Evolutionary conservation across 768 basidiomycete genomes (phyloP), one percentile per base, ranked within the genome.

Genomic region (Cystobasidiopsis lactophilus): DNA sequence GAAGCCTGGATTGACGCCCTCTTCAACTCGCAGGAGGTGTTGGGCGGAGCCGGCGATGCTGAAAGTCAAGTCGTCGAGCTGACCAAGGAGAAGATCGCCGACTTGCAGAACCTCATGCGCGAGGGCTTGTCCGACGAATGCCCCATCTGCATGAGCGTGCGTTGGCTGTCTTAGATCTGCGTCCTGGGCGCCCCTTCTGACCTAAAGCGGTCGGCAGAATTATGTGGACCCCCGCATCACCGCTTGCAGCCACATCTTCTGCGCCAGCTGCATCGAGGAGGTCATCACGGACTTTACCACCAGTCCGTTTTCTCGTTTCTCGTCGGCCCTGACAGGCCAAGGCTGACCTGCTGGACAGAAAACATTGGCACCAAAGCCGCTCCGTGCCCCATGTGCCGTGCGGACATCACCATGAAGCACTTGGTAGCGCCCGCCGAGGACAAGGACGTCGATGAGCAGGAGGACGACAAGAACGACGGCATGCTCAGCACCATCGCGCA

Each of bases 1-100:
- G 57, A 68, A 7, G 71, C 76, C 55, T 88, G 85, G 60, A 63
- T 84, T 11, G 76, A 81, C 2, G 47, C 49, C 7, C 7, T 29
- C 37, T 52, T 13, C 23, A 44, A 43, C 26, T 50, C 19, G 7
- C 46, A 37, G 2, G 44, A 5, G 3, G 13, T 31, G 29, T 18
- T 33, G 18, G 29, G 11, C 13, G 44, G 24, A 7, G 46, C 30
- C 24, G 11, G 50, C 18, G 18, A 21, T 40, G 13, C 39, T 7
- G 33, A 38, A 9, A 19, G 38, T 11, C 14, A 10, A 51, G 14
- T 14, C 5, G 31, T 13, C 35, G 5, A n/a, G 11, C 21, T 41
- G 48, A 21, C 29, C 21, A 27, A 43, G 10, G 16, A 54, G 13
- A 43, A 38, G 24, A 33, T 44, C 18, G 31, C 37, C 19, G 44